phyloP scores from a whole-genome alignment of 2,329 filamentous ascomycete species.

The Karstenula rhodostoma region DNA sequence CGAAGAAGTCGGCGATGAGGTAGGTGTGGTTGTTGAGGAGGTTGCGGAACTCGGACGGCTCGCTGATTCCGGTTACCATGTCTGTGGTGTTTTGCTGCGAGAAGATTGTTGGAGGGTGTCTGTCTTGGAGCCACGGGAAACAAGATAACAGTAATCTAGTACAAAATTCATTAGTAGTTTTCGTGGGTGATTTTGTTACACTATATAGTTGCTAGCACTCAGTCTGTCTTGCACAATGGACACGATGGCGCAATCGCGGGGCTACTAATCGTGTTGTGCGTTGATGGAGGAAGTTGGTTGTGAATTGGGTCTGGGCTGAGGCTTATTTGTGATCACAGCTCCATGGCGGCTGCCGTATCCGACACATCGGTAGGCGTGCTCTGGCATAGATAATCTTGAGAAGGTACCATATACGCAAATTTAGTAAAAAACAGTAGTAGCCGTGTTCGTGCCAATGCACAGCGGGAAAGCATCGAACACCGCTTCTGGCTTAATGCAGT shows the following conservation, averaged over 20 bases:
- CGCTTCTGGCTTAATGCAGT: background rate
- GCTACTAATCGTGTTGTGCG: conserved; percentile 19
- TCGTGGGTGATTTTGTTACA: conserved; percentile 1
- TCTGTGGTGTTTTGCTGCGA: background rate
- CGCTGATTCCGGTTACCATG: conserved; percentile 44
- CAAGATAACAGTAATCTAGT: background rate
- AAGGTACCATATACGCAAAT: background rate
- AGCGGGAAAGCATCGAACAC: background rate
- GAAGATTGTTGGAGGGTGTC: background rate
- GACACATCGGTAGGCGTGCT: background rate
- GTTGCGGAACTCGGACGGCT: conserved; percentile 45
- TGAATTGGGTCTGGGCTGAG: background rate
- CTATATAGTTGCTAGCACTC: background rate
- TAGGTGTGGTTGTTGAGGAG: conserved; percentile 46
- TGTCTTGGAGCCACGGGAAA: background rate
- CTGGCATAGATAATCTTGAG: background rate
- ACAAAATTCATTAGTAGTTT: background rate
- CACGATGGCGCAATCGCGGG: conserved; percentile 24
- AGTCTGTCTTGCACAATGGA: conserved; percentile 1
- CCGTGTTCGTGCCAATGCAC: background rate
- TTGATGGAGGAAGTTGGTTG: conserved; percentile 12
- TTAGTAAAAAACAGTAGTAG: background rate
- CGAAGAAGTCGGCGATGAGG: conserved; percentile 61
- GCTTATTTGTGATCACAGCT: conserved; percentile 1
- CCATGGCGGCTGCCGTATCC: background rate